These are phyloP conservation scores for Pleurozium schreberi DNA, from an alignment of 225 moss, liverwort and hornwort genomes.

Conservation along the genomic window DNA sequence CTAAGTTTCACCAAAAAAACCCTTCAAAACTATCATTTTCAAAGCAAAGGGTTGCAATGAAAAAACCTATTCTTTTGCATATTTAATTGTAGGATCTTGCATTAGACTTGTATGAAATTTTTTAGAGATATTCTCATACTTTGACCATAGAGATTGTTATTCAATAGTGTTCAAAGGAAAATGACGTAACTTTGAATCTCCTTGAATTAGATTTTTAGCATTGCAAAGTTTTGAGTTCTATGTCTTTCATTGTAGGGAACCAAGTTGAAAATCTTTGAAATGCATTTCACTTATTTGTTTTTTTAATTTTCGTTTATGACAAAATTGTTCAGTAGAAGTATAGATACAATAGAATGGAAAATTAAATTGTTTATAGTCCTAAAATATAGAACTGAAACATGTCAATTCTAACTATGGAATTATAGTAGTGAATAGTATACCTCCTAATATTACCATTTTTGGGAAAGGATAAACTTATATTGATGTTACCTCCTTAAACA, in stretches of 20 bases:
- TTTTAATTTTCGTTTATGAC: too few relatives aligned
- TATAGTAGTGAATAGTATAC: background rate
- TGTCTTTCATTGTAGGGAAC: rapidly evolving
- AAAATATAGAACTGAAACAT: background rate
- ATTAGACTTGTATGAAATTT: background rate
- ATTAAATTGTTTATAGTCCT: background rate
- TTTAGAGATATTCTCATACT: background rate
- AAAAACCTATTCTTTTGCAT: background rate
- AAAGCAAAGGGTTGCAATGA: background rate
- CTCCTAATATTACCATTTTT: too few relatives aligned
- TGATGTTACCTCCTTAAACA: background rate
- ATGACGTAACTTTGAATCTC: rapidly evolving
- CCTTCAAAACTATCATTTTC: background rate
- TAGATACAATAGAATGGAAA: background rate
- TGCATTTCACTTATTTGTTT: background rate
- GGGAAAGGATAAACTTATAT: background rate
- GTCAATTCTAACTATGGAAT: background rate
- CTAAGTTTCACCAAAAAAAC: background rate
- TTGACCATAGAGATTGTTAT: background rate
- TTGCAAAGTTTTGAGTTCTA: background rate
- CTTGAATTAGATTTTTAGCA: background rate
- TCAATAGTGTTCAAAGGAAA: background rate
- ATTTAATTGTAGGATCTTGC: background rate
- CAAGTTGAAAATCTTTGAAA: background rate
- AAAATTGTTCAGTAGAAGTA: too few relatives aligned